Evolutionary conservation across 768 basidiomycete species (phyloP), one percentile per base, ranked within the genome.

Genomic region (Lactarius sanguifluus): DNA sequence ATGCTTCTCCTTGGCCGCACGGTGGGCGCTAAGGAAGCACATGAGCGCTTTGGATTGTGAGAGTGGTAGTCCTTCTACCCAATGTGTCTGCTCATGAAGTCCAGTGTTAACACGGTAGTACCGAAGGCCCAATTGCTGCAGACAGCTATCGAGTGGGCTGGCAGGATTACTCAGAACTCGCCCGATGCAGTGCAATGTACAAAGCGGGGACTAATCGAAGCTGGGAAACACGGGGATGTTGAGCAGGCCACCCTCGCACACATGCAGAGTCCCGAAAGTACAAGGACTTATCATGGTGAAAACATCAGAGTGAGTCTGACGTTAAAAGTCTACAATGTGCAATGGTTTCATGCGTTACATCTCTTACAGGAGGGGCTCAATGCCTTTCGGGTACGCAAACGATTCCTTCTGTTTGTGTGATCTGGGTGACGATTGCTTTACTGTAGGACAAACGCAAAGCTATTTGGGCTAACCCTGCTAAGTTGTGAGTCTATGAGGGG

Each of bases 111-210:
- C 76, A 72, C 77, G 60, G 81, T 94, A 12, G 90, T 91, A 1
- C 82, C 86, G 12, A 74, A 79, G 43, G 71, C 78, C 0, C 72
- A 85, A 52, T 83, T 92, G 2, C 71, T 94, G 13, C 69, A 83
- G 7, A 80, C 85, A 9, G 92, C 92, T 2, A 75, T 94, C 34
- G 76, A 78, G 4, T 75, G 86, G 64, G 92, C 93, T 3, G 76
- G 80, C 61, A 77, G 82, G 62, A 86, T 94, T 67, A 76, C 76
- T 18, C 72, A 73, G 28, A 90, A 90, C 71, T 92, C 90, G 1
- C 93, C 92, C 0, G 93, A 94, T 74, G 81, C 92, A 0, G 87
- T 94, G 1, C 88, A 90, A 70, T 81, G 84, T 56, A 89, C 91
- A 3, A 95, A 94, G 74, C 79, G 81, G n/a, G 89, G 82, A 1